Evolutionary conservation across 2,329 filamentous ascomycete genomes (phyloP), one percentile per base, ranked within the genome.

Genomic region (Trematosphaeria pertusa): DNA sequence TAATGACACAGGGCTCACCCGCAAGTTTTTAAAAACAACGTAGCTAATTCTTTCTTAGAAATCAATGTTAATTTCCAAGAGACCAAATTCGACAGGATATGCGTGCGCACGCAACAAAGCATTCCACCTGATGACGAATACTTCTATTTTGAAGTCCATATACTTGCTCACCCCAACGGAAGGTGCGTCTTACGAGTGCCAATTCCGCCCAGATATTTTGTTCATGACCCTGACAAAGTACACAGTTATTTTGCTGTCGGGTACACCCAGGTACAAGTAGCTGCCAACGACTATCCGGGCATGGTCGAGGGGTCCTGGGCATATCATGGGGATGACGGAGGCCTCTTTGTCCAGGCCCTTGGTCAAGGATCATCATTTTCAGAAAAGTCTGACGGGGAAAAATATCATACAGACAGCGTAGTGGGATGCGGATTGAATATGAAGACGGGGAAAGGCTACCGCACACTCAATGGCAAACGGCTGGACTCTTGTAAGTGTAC

Each of bases 401-500:
- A 8, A 32, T 32, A 32, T 14, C n/a, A 32, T 6, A 15, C 30
- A 10, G 30, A 15, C 12, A 15, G 17, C 30, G 30, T 32, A n/a
- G 30, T 32, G 30, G 30, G 30, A 9, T 32, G 30, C 30, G 30
- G 30, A 7, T 15, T 32, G 7, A 32, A 32, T 15, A 32, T 32
- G 30, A 32, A 32, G n/a, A 10, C 30, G 17, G 30, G 30, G 7
- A 15, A 32, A 15, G 30, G 30, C 30, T 32, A 32, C n/a, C 30
- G 30, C 7, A 32, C 30, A 32, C n/a, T 32, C 2, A 32, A 32
- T 32, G 30, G 30, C 5, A 14, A 32, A 32, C 30, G 30, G 12
- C 30, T 32, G 30, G 30, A 32, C 30, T 32, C 30, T 14, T 32
- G 30, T 32, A n/a, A 14, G 30, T 32, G 30, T n/a, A 32, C 30